Evolutionary conservation across 768 basidiomycete genomes (phyloP), one percentile per base, ranked within the genome.

Genomic region (Termitomyces sp.): DNA sequence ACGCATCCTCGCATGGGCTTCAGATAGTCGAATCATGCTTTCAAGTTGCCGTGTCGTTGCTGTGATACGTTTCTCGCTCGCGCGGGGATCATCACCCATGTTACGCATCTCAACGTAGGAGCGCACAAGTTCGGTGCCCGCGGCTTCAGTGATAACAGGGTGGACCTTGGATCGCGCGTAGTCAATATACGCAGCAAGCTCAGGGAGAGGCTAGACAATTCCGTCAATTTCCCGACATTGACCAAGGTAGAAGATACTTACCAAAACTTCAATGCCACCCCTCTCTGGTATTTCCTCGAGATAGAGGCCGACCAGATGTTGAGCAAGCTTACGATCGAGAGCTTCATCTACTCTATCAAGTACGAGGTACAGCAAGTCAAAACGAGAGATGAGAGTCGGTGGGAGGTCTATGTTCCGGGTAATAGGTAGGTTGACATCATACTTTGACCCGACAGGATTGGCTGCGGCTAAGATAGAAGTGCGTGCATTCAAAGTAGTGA

Each of bases 31-130:
- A 66, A 99, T 97, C 85, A 99, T 92, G 64, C 88, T 90, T 73
- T 99, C 97, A 16, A 99, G 84, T 71, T 99, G 96, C 50, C 97
- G 85, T 0, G 97, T 98, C 33, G 97, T 98, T 0, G 97, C 97
- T 0, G 97, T 99, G 71, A 99, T 99, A 13, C 96, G 86, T 68
- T 92, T 92, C 72, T 98, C 96, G 59, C 82, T 84, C 1, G 84
- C 82, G 18, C 93, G 86, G 1, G 93, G 87, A 69, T 98, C 96
- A 55, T 88, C 79, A 22, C 96, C 96, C 66, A 92, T 86, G 66
- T 90, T 90, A 52, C 97, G 90, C 80, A 99, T 90, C 61, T 92
- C 89, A 57, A 97, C 94, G 73, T 99, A 99, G 33, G 89, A 86
- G 5, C 78, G 72, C 20, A 98, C 92, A 55, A 98, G 90, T 61